Conservation (phyloP, 2,329 filamentous ascomycete genomes). For the Ceratocystis destructans region DNA sequence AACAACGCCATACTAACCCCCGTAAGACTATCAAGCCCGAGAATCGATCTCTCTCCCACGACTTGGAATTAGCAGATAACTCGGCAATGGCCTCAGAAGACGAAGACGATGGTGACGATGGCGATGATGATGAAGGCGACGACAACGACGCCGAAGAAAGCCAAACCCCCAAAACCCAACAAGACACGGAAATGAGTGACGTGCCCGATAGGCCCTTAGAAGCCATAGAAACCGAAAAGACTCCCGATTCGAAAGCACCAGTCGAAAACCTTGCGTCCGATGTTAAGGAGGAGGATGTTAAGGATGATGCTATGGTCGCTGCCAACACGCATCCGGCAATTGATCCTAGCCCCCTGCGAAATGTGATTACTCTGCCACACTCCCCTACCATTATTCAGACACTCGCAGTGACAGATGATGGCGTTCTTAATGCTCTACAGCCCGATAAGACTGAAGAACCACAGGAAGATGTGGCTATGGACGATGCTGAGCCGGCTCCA, state of each 20-base stretch:
- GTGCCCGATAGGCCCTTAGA: slow-evolving; percentile 28
- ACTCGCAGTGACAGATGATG: neutral
- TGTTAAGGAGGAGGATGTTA: slow-evolving; percentile 1
- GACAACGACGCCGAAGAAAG: slow-evolving; percentile 34
- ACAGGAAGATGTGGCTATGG: slow-evolving; percentile 7
- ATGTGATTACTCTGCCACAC: slow-evolving; percentile 12
- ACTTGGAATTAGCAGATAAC: slow-evolving; percentile 41
- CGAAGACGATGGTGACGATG: slow-evolving; percentile 35
- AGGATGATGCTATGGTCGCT: neutral
- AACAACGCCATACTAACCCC: neutral
- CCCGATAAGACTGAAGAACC: neutral
- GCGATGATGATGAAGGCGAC: slow-evolving; percentile 35
- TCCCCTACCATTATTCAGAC: slow-evolving; percentile 2
- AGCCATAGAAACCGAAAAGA: slow-evolving; percentile 7
- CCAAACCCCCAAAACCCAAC: slow-evolving; percentile 8
- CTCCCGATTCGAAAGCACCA: slow-evolving; percentile 4
- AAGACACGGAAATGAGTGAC: slow-evolving; percentile 22
- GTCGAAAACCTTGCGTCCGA: slow-evolving; percentile 4
- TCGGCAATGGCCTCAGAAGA: slow-evolving; percentile 34
- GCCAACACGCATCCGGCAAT: slow-evolving; percentile 22
- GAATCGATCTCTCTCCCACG: slow-evolving; percentile 28
- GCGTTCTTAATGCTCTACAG: neutral
- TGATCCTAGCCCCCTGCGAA: slow-evolving; percentile 14
- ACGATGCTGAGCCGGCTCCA: neutral
- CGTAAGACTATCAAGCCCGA: slow-evolving; percentile 1